Conservation (phyloP, 73 alveolate species). For the Stentor coeruleus region DNA sequence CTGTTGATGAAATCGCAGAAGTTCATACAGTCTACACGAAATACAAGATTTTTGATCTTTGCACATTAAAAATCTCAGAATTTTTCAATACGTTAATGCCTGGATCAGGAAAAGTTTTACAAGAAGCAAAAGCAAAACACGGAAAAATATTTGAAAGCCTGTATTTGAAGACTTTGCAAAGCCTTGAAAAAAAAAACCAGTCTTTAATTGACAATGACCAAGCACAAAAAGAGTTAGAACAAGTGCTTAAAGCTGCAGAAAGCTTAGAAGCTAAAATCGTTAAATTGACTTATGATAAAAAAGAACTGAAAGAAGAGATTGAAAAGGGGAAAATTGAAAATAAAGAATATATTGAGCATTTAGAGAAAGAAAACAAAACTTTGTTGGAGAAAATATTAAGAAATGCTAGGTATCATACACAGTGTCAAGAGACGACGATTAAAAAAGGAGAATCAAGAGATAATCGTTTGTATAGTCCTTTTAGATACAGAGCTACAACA, state of each 20-base stretch:
- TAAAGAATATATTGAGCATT: neutral
- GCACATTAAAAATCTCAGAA: neutral
- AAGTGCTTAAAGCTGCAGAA: constrained; percentile 32
- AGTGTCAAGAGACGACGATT: neutral
- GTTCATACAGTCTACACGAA: neutral
- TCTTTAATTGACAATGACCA: neutral
- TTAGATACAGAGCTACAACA: constrained; percentile 16
- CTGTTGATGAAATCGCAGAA: neutral
- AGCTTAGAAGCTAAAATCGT: neutral
- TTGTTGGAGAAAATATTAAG: neutral
- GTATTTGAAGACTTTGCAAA: neutral
- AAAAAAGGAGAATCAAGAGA: neutral
- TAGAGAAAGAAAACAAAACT: constrained; percentile 16
- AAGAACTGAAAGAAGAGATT: neutral
- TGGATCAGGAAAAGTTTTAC: neutral
- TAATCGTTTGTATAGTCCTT: neutral
- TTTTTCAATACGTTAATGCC: neutral
- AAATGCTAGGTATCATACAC: neutral
- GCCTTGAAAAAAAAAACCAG: neutral
- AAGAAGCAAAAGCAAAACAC: neutral
- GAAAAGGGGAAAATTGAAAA: constrained; percentile 20
- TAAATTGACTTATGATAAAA: neutral
- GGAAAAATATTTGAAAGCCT: neutral
- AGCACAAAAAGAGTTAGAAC: neutral
- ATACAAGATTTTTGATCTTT: neutral